Conservation (phyloP, 1,284 basidiomycete genomes). For the Coniferiporia sulphurascens region DNA sequence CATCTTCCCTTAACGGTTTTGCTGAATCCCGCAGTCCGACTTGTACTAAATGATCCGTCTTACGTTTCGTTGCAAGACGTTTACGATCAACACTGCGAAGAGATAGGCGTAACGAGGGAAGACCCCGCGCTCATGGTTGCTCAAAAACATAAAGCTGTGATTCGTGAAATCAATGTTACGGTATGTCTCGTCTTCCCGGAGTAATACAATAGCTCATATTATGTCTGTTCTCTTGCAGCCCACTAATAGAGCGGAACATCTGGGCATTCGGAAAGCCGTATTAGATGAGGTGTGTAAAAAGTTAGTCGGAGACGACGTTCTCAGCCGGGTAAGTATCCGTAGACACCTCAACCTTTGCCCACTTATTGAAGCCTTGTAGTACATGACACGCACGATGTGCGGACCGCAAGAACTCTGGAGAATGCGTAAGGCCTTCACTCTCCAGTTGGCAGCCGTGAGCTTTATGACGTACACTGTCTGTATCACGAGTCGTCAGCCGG, state of each 20-base stretch:
- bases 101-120: constrained; percentile 77
- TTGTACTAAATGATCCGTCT: constrained; percentile 89
- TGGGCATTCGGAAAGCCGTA: constrained; percentile 81
- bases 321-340: constrained; percentile 64
- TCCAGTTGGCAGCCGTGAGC: constrained; percentile 83
- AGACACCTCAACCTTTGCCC: constrained; percentile 1
- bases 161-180: constrained; percentile 48
- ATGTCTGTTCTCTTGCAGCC: constrained; percentile 26
- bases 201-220: constrained; percentile 4
- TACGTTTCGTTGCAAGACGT: constrained; percentile 93
- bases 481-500: constrained; percentile 79
- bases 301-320: constrained; percentile 86
- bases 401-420: constrained; percentile 89
- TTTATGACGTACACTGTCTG: constrained; percentile 93
- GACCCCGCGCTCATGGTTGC: constrained; percentile 83
- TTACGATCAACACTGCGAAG: constrained; percentile 86
- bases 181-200: constrained; percentile 32
- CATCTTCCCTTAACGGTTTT: constrained; percentile 87
- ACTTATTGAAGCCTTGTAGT: constrained; percentile 43
- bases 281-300: constrained; percentile 89
- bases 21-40: constrained; percentile 78
- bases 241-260: constrained; percentile 65
- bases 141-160: constrained; percentile 74
- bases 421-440: constrained; percentile 95
- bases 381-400: constrained; percentile 85